Percentiles rank a stretch among this genome's conserved stretches.
Evolutionary conservation across 345 rosid species (phyloP).

Genomic region (Eutrema japonicum): DNA sequence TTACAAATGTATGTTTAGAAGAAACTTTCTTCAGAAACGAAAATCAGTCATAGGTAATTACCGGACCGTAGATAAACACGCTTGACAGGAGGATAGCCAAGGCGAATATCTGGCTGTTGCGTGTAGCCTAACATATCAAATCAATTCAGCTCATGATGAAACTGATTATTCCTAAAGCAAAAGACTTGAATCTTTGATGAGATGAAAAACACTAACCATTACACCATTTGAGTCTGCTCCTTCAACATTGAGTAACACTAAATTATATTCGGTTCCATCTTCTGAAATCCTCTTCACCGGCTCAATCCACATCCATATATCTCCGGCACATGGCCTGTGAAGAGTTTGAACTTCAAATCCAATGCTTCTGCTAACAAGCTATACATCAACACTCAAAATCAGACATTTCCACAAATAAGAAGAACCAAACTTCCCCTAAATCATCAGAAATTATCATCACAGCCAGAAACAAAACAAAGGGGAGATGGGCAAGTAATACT

Average conservation of each 20-base stretch:
- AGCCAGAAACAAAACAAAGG: neutral
- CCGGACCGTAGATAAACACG: slow-evolving; percentile 53
- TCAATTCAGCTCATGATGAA: neutral
- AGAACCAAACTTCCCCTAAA: neutral
- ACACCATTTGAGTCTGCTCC: slow-evolving; percentile 42
- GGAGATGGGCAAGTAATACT: neutral
- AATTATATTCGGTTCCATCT: slow-evolving; percentile 50
- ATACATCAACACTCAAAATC: slow-evolving; percentile 7
- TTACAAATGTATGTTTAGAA: neutral
- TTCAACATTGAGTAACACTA: slow-evolving; percentile 51
- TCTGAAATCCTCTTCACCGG: slow-evolving; percentile 48
- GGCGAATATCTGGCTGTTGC: slow-evolving; percentile 47
- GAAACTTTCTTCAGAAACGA: neutral
- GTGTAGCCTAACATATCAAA: slow-evolving; percentile 41
- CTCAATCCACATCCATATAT: slow-evolving; percentile 58
- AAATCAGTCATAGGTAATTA: slow-evolving; percentile 20
- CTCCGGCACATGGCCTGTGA: slow-evolving; percentile 47
- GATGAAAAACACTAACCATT: slow-evolving; percentile 34
- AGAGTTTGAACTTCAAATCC: slow-evolving; percentile 50
- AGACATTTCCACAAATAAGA: neutral
- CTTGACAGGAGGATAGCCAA: slow-evolving; percentile 51
- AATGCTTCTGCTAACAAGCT: slow-evolving; percentile 51
- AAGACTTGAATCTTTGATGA: neutral
- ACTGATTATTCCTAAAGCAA: neutral
- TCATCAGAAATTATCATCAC: slow-evolving; percentile 14